These are phyloP conservation scores for Ophiostoma novo-ulmi DNA, from an alignment of 2,329 filamentous ascomycete species.

Conservation along the genomic window DNA sequence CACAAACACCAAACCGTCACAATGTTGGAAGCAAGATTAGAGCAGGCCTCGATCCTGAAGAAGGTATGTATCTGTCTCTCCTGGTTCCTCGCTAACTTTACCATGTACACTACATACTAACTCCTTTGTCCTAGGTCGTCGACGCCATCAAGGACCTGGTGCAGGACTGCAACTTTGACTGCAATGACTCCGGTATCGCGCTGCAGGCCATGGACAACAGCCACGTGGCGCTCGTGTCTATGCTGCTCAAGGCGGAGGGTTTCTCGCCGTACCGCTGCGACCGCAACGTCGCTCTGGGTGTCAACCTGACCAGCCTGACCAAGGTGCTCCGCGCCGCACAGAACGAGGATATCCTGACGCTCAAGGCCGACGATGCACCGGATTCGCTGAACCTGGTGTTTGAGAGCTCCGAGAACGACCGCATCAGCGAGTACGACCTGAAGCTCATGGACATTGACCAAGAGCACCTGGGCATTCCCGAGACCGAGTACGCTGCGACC, in stretches of 20 bases:
- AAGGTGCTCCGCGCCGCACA: constrained; percentile 94
- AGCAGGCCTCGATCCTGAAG: constrained; percentile 90
- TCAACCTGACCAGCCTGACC: constrained; percentile 93
- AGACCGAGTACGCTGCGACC: constrained; percentile 95
- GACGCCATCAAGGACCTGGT: constrained; percentile 99
- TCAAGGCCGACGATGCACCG: constrained; percentile 96
- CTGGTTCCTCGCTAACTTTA: not conserved
- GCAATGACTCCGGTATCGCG: constrained; percentile 98
- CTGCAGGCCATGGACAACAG: constrained; percentile 99
- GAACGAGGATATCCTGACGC: constrained; percentile 87
- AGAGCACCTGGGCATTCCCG: constrained; percentile 96
- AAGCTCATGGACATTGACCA: constrained; percentile 99
- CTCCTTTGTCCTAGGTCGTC: constrained; percentile 63
- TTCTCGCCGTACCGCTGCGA: constrained; percentile 97
- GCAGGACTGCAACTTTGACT: constrained; percentile 99
- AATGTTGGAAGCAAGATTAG: constrained; percentile 95
- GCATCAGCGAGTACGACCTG: constrained; percentile 97
- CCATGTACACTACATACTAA: not conserved
- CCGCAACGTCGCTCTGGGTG: constrained; percentile 95
- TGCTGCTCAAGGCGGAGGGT: constrained; percentile 93
- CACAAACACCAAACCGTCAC: constrained; percentile 34
- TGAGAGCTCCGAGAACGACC: constrained; percentile 81
- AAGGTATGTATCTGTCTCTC: constrained; percentile 57
- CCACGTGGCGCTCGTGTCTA: constrained; percentile 96
- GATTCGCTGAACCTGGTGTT: constrained; percentile 95